A percentile compares a stretch with the other conserved stretches of the same genome.
phyloP scores from a whole-genome alignment of 768 basidiomycete genomes.

The Lactarius hengduanensis region DNA sequence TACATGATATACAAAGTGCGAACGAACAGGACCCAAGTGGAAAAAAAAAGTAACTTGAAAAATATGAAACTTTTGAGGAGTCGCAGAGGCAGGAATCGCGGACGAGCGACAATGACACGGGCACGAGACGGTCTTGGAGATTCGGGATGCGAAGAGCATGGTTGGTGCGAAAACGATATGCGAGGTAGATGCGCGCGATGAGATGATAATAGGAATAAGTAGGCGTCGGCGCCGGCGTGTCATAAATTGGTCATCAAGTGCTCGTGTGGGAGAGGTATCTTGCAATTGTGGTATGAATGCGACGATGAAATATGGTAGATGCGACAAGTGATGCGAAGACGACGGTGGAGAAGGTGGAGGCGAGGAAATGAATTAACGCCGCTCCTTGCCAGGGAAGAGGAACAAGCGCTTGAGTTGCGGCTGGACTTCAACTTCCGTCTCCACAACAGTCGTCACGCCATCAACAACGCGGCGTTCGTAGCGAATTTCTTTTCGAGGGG shows the following conservation, averaged over 20 bases:
- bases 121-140: conserved; percentile 20
- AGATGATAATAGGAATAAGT: conserved; percentile 30
- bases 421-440: conserved; percentile 52
- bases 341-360: conserved; percentile 16
- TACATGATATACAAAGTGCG: conserved; percentile 28
- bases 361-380: conserved; percentile 11
- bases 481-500: conserved; percentile 48
- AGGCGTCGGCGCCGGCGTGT: conserved; percentile 26
- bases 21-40: conserved; percentile 11
- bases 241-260: conserved; percentile 25
- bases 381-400: conserved; percentile 54
- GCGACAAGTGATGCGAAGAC: conserved; percentile 14
- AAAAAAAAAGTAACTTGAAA: conserved; percentile 16
- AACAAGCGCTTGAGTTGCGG: conserved; percentile 65
- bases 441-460: conserved; percentile 52
- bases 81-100: conserved; percentile 15
- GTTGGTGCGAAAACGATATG: conserved; percentile 23
- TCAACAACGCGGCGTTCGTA: conserved; percentile 49
- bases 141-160: conserved; percentile 15
- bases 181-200: conserved; percentile 28
- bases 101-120: conserved; percentile 26
- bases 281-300: conserved; percentile 28
- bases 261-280: conserved; percentile 28
- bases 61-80: conserved; percentile 25
- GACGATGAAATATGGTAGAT: conserved; percentile 19